Conservation (phyloP, 257 asterid genomes). For the Echites panduratus region DNA sequence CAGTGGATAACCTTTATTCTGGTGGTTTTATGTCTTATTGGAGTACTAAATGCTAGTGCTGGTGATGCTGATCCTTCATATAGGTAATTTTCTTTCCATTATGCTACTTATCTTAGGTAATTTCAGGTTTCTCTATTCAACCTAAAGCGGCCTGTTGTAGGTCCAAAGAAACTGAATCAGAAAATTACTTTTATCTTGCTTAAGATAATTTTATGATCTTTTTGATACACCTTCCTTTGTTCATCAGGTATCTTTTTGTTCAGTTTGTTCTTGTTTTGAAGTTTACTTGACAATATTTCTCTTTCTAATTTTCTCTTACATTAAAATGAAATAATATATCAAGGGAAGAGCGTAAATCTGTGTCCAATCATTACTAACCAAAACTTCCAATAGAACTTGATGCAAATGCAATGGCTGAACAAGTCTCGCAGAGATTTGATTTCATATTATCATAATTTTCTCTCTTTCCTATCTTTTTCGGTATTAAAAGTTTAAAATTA, state of each 20-base stretch:
- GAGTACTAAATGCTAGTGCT: conserved; percentile 34
- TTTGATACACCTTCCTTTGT: background rate
- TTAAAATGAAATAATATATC: background rate
- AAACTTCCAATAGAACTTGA: too few relatives aligned
- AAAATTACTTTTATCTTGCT: background rate
- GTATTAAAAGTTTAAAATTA: background rate
- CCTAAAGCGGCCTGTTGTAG: background rate
- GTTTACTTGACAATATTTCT: background rate
- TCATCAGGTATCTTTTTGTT: background rate
- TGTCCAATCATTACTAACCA: too few relatives aligned
- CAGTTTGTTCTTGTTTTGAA: background rate
- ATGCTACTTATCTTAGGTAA: background rate
- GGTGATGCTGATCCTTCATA: conserved; percentile 37
- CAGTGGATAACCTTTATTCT: conserved; percentile 13
- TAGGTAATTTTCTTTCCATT: conserved; percentile 17
- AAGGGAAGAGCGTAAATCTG: too few relatives aligned
- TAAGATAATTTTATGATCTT: background rate
- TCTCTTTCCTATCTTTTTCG: background rate
- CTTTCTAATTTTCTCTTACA: background rate
- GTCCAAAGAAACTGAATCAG: background rate
- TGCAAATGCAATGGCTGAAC: background rate
- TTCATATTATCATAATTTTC: background rate
- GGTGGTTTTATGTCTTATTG: conserved; percentile 16
- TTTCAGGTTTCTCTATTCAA: too few relatives aligned
- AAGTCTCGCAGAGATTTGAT: background rate